Conservation (phyloP, 1,284 basidiomycete species). For the Leccinum ponderosum region DNA sequence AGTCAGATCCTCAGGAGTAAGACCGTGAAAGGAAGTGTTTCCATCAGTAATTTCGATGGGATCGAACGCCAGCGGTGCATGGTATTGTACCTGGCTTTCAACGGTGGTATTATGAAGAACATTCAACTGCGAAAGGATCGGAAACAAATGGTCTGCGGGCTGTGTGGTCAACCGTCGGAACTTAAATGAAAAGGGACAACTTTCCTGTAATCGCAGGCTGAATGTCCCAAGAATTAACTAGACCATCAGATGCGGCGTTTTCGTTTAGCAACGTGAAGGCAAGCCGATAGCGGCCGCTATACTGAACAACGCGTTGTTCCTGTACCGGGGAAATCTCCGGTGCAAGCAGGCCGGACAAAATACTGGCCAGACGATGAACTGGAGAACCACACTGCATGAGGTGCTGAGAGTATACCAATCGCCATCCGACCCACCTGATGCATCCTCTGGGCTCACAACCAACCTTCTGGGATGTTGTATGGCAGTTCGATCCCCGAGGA, state of each 20-base stretch:
- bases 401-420: constrained; percentile 5
- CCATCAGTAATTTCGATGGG: constrained; percentile 46
- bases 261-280: constrained; percentile 88
- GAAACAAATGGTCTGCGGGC: constrained; percentile 64
- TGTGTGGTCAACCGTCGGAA: constrained; percentile 15
- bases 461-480: constrained; percentile 23
- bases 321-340: constrained; percentile 47
- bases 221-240: constrained; percentile 73
- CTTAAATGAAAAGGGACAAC: constrained; percentile 26
- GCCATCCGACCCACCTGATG: constrained; percentile 26
- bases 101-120: constrained; percentile 87
- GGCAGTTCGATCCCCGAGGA: constrained; percentile 27
- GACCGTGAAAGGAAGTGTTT: constrained; percentile 46
- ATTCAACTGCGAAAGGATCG: constrained; percentile 61
- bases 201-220: constrained; percentile 61
- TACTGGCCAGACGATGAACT: constrained; percentile 38
- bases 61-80: constrained; percentile 86
- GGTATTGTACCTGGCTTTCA: constrained; percentile 92
- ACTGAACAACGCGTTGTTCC: constrained; percentile 67
- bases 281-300: constrained; percentile 76
- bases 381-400: constrained; percentile 10
- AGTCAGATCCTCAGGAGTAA: constrained; percentile 81
- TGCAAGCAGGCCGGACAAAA: constrained; percentile 49
- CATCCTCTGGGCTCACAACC: constrained; percentile 25
- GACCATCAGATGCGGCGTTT: constrained; percentile 69